These are phyloP conservation scores for Trichoderma reesei DNA, from an alignment of 495 filamentous ascomycete species.

Conservation along the genomic window DNA sequence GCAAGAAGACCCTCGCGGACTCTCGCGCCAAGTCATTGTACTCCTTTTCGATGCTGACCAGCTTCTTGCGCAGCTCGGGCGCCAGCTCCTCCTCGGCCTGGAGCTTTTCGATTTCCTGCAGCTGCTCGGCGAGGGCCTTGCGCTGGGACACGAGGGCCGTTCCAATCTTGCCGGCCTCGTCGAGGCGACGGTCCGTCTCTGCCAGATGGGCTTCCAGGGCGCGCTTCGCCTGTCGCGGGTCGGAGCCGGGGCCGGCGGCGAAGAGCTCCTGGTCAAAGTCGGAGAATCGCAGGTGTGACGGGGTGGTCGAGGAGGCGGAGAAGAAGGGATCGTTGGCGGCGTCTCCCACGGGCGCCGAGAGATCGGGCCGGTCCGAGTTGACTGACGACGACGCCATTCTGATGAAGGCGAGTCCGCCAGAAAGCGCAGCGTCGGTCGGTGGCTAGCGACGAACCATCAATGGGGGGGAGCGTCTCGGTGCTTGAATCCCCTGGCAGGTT, in stretches of 20 bases:
- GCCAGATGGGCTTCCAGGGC: conserved; percentile 83
- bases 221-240: conserved; percentile 76
- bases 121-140: conserved; percentile 63
- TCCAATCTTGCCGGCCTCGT: conserved; percentile 82
- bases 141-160: conserved; percentile 78
- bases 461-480: too few relatives aligned
- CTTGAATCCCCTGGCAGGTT: neutral
- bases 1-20: conserved; percentile 79
- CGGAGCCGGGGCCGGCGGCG: conserved; percentile 62
- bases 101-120: conserved; percentile 75
- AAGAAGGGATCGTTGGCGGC: conserved; percentile 36
- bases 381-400: conserved; percentile 23
- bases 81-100: conserved; percentile 73
- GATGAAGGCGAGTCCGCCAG: conserved; percentile 1
- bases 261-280: conserved; percentile 72
- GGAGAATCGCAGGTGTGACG: conserved; percentile 60
- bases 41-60: conserved; percentile 82
- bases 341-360: conserved; percentile 13
- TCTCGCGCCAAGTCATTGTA: conserved; percentile 92
- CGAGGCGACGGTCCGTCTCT: conserved; percentile 82
- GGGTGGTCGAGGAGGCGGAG: conserved; percentile 28
- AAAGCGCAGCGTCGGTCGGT: neutral
- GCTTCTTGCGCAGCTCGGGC: conserved; percentile 70
- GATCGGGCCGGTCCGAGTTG: conserved; percentile 20
- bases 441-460: neutral